Conservation (phyloP, 164 flowering plant genomes). For the Vitis vinifera region ASM3070453v1 NC_081816.1:1144501-1145000, state of each 20-base stretch:
- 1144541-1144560: conserved; percentile 55
- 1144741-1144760: conserved; percentile 77
- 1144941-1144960: too few species aligned
- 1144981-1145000: too few species aligned
- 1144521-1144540: conserved; percentile 55
- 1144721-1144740: conserved; percentile 90
- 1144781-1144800: conserved; percentile 85
- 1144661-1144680: conserved; percentile 93
- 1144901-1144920: too few species aligned
- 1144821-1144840: background rate
- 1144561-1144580: conserved; percentile 62
- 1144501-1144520: conserved; percentile 38
- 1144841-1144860: background rate
- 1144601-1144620: conserved; percentile 76
- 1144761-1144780: conserved; percentile 76
- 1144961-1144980: too few species aligned
- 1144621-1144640: conserved; percentile 66
- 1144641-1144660: conserved; percentile 76
- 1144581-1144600: conserved; percentile 74
- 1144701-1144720: conserved; percentile 78
- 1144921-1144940: too few species aligned
- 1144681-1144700: conserved; percentile 74
- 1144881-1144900: background rate
- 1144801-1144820: conserved; percentile 69
- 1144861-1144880: background rate